Base-by-base conservation (phyloP, 257 asterid genomes). In the Handroanthus guayacan region DNA sequence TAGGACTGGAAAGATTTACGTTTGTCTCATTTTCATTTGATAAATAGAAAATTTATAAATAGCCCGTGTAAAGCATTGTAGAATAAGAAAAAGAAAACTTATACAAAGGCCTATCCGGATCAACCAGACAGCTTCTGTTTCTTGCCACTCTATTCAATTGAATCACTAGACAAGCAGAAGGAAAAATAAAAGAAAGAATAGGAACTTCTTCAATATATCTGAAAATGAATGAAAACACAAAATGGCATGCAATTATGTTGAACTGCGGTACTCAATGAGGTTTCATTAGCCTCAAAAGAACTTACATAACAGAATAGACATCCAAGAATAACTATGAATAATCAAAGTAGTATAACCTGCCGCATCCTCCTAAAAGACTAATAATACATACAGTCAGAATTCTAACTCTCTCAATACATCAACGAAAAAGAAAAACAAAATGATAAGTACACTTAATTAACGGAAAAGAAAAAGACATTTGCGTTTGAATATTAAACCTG, bases 401-500 rank as follows among this genome's bases (percentile, higher is more conserved):
- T 39, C 57, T 7, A 18, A 54, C 50, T 56, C 62, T 31, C 57
- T 47, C 9, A 1, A 37, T 5, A 36, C 64, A 13, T 62, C 10
- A 62, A 78, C 4, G 34, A 31, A 58, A 69, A 44, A 61, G 8
- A 18, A 4, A 17, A 9, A 62, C n/a, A 8, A 5, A 13, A 38
- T 39, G 31, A 25, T 25, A 25, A 47, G 3, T 11, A 52, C 16
- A 5, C 12, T 65, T 2, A 67, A 41, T 20, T 17, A 72, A 60
- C 50, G 36, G 25, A 69, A 62, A 18, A 44, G 31, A n/a, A n/a
- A 65, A 16, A 3, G 12, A 11, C 34, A 38, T 13, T 41, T 18
- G 37, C 12, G 54, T 43, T 51, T 47, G 17, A 25, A 57, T 39
- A 6, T 44, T 9, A 67, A 41, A 90, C 98, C 97, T 89, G 97